Evolutionary conservation across 2,329 filamentous ascomycete genomes (phyloP).

Genomic region (Epichloe glyceriae): DNA sequence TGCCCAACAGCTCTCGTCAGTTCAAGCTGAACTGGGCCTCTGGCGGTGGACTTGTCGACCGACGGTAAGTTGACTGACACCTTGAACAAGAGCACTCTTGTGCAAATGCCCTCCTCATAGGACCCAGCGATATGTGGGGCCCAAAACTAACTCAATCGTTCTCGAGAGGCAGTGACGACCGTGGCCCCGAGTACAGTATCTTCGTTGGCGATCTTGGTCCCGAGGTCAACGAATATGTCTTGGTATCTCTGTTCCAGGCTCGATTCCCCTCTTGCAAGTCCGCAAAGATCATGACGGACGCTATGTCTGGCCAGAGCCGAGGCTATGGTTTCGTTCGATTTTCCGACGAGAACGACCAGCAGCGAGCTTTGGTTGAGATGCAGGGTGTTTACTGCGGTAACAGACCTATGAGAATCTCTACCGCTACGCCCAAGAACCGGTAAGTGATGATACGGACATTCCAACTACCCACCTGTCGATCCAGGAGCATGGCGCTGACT

Average conservation of each 20-base stretch:
- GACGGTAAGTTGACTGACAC: conserved; percentile 47
- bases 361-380: conserved; percentile 93
- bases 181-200: conserved; percentile 90
- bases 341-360: conserved; percentile 88
- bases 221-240: conserved; percentile 95
- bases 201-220: conserved; percentile 96
- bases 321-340: conserved; percentile 98
- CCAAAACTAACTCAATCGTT: background rate
- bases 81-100: background rate
- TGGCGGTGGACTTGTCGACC: conserved; percentile 86
- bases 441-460: conserved; percentile 16
- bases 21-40: conserved; percentile 99
- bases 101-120: background rate
- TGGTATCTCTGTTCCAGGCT: conserved; percentile 92
- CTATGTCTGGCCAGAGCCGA: conserved; percentile 92
- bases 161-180: conserved; percentile 59
- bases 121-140: background rate
- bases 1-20: conserved; percentile 85
- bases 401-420: conserved; percentile 95
- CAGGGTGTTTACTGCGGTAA: conserved; percentile 99
- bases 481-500: conserved; percentile 1
- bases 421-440: conserved; percentile 92
- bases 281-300: conserved; percentile 99
- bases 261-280: conserved; percentile 97
- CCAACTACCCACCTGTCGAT: background rate